These are phyloP conservation scores for Coemansia sp. DNA, from an alignment of 192 early-diverging fungal genomes.

Conservation along the genomic window DNA sequence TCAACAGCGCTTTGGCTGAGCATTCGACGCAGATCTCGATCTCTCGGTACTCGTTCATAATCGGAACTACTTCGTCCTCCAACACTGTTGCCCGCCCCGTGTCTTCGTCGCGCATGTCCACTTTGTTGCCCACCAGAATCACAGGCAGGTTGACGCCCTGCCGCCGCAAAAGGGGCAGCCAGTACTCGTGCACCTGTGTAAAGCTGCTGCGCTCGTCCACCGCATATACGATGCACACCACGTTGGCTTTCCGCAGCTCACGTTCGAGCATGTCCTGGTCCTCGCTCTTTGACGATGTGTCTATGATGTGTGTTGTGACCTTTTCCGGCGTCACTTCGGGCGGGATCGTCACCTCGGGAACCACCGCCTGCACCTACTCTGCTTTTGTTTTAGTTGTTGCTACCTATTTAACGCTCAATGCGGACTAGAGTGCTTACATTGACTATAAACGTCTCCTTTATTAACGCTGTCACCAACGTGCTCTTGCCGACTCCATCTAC, in stretches of 20 bases:
- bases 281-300: conserved; percentile 86
- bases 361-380: conserved; percentile 85
- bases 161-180: conserved; percentile 91
- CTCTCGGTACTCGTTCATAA: conserved; percentile 99
- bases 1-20: conserved; percentile 91
- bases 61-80: conserved; percentile 93
- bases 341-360: conserved; percentile 99
- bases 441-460: conserved; percentile 93
- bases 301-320: conserved; percentile 96
- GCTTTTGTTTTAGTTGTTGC: neutral
- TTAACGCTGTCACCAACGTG: conserved; percentile 93
- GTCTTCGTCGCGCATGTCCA: conserved; percentile 62
- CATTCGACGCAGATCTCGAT: conserved; percentile 99
- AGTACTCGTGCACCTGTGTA: conserved; percentile 78
- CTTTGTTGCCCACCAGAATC: conserved; percentile 66
- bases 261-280: conserved; percentile 88
- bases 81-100: conserved; percentile 79
- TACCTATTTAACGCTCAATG: neutral
- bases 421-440: conserved; percentile 61
- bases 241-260: conserved; percentile 96
- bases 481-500: conserved; percentile 90
- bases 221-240: conserved; percentile 97
- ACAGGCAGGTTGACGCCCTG: conserved; percentile 94
- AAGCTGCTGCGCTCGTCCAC: conserved; percentile 85
- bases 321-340: conserved; percentile 96